Evolutionary conservation across 2,329 filamentous ascomycete species (phyloP).

Genomic region (Exserohilum rostratum): DNA sequence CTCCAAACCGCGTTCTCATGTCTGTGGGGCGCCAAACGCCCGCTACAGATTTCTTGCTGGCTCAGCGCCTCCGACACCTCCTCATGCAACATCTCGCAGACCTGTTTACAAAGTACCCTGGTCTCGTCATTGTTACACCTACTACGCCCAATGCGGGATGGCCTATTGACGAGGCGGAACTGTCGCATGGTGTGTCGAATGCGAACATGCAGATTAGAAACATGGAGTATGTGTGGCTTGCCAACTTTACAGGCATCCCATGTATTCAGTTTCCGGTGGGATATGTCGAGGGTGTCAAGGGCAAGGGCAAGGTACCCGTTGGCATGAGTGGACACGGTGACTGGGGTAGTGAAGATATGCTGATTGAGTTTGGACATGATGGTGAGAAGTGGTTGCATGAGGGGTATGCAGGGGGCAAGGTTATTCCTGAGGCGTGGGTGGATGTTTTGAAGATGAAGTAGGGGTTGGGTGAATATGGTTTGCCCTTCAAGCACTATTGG

Average conservation of each 20-base stretch:
- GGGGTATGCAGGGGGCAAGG: conserved; percentile 42
- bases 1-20: conserved; percentile 73
- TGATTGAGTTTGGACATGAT: conserved; percentile 61
- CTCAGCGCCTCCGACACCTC: conserved; percentile 73
- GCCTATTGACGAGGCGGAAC: conserved; percentile 70
- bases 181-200: conserved; percentile 70
- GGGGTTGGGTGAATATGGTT: neutral
- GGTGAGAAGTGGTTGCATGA: conserved; percentile 56
- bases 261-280: conserved; percentile 77
- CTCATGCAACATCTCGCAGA: conserved; percentile 79
- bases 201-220: conserved; percentile 73
- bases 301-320: conserved; percentile 61
- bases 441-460: conserved; percentile 43
- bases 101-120: conserved; percentile 73
- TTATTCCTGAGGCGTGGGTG: conserved; percentile 47
- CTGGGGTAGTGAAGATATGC: conserved; percentile 60
- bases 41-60: conserved; percentile 72
- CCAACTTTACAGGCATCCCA: conserved; percentile 81
- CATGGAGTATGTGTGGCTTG: conserved; percentile 86
- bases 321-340: conserved; percentile 62
- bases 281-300: conserved; percentile 64
- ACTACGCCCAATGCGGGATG: conserved; percentile 78
- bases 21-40: conserved; percentile 68
- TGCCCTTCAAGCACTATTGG: neutral
- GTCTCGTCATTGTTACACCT: conserved; percentile 78